A percentile compares a stretch with the other conserved stretches of the same genome.
Conservation (phyloP, 2,329 filamentous ascomycete species). For the Colletotrichum cordylinicola region DNA sequence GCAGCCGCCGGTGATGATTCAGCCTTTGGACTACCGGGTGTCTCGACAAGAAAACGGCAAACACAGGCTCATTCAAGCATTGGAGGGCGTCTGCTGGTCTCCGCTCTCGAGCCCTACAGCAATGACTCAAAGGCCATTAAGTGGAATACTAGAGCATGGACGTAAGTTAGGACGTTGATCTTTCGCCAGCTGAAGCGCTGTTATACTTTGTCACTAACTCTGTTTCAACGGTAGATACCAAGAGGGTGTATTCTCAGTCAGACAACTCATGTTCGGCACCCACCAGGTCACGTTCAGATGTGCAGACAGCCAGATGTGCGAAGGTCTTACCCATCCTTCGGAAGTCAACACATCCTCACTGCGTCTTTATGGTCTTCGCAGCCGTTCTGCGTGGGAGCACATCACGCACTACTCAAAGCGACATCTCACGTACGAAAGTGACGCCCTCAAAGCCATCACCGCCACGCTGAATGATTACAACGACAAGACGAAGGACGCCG, state of each 20-base stretch:
- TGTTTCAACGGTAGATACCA: background rate
- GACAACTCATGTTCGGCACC: background rate
- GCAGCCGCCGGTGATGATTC: rapidly evolving
- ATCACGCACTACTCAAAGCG: background rate
- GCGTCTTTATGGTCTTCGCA: background rate
- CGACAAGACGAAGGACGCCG: background rate
- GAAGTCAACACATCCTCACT: background rate
- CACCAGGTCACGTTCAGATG: background rate
- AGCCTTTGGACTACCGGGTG: background rate
- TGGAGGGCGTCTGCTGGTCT: background rate
- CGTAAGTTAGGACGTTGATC: background rate
- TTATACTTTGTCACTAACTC: rapidly evolving
- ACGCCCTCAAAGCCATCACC: background rate
- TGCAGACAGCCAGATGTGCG: background rate
- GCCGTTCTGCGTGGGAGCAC: background rate
- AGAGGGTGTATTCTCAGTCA: background rate
- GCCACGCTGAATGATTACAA: background rate
- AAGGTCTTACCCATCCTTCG: background rate
- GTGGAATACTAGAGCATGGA: background rate
- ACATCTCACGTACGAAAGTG: background rate
- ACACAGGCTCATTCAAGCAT: background rate
- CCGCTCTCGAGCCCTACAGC: background rate
- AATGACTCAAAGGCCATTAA: rapidly evolving
- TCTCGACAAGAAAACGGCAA: background rate
- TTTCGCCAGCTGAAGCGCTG: background rate